Evolutionary conservation across 352 stramenopile genomes (phyloP).

Genomic region (Phytophthora palmivora): DNA sequence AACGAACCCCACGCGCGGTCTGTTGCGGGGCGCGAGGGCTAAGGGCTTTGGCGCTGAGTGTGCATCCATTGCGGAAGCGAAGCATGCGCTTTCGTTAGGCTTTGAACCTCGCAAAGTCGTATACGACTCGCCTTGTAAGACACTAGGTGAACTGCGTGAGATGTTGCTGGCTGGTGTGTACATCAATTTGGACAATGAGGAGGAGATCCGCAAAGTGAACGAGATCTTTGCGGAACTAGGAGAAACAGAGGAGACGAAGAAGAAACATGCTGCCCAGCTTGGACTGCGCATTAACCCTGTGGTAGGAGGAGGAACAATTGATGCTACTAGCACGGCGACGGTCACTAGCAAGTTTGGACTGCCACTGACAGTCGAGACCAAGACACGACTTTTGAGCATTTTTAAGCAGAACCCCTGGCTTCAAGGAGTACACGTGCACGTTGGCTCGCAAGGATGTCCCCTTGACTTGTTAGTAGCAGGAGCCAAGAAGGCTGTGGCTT

Average conservation of each 20-base stretch:
- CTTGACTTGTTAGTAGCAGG: conserved; percentile 87
- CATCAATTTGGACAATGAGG: conserved; percentile 93
- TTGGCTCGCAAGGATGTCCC: conserved; percentile 87
- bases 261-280: conserved; percentile 63
- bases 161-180: conserved; percentile 84
- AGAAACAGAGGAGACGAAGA: conserved; percentile 22
- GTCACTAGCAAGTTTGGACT: conserved; percentile 93
- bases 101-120: conserved; percentile 82
- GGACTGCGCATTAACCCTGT: conserved; percentile 93
- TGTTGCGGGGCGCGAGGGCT: conserved; percentile 60
- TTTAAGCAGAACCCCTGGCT: conserved; percentile 85
- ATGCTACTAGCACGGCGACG: conserved; percentile 87
- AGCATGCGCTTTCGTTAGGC: conserved; percentile 78
- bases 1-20: conserved; percentile 74
- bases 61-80: conserved; percentile 82
- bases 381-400: conserved; percentile 56
- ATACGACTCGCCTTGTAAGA: conserved; percentile 95
- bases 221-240: conserved; percentile 58
- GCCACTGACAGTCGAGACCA: conserved; percentile 64
- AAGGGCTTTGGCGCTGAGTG: conserved; percentile 81
- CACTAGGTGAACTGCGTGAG: conserved; percentile 76
- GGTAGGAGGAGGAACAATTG: conserved; percentile 89
- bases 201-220: conserved; percentile 88
- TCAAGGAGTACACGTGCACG: conserved; percentile 90
- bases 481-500: conserved; percentile 72